Evolutionary conservation across 495 filamentous ascomycete genomes (phyloP).

Genomic region (Filosporella fistucella): DNA sequence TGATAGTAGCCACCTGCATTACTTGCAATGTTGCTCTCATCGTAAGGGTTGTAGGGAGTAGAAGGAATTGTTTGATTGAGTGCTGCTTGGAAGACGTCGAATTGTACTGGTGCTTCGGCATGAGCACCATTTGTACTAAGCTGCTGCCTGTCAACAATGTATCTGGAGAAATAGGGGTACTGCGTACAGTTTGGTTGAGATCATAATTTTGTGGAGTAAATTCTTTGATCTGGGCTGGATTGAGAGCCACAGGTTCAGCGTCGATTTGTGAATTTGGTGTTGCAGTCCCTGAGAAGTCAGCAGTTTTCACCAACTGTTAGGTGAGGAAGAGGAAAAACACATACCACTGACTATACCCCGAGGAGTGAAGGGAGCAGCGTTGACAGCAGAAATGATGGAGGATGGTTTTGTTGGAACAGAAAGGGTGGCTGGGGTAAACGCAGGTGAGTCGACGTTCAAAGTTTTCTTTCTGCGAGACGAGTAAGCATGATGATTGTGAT

Average conservation of each 20-base stretch:
- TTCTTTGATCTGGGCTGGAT: slow-evolving; percentile 61
- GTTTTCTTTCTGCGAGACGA: slow-evolving; percentile 65
- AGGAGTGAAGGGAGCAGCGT: slow-evolving; percentile 89
- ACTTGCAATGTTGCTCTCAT: slow-evolving; percentile 40
- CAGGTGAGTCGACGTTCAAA: slow-evolving; percentile 93
- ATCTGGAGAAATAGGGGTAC: too few relatives aligned
- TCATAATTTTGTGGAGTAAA: slow-evolving; percentile 66
- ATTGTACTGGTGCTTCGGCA: slow-evolving; percentile 30
- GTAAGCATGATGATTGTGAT: too few relatives aligned
- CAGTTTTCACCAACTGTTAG: background rate
- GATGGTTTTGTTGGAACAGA: slow-evolving; percentile 27
- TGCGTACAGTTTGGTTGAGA: slow-evolving; percentile 40
- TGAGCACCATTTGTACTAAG: slow-evolving; percentile 15
- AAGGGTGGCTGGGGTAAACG: slow-evolving; percentile 75
- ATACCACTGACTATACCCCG: slow-evolving; percentile 20
- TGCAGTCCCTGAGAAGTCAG: slow-evolving; percentile 18
- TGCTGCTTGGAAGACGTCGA: slow-evolving; percentile 57
- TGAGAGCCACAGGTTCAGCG: slow-evolving; percentile 34
- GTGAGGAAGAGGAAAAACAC: background rate
- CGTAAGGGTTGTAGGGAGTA: slow-evolving; percentile 62
- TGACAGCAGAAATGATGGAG: slow-evolving; percentile 77
- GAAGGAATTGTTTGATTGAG: slow-evolving; percentile 48
- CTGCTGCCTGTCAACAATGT: slow-evolving; percentile 2
- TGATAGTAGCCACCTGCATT: slow-evolving; percentile 48
- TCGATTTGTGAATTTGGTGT: slow-evolving; percentile 51